phyloP scores from a whole-genome alignment of 2,329 filamentous ascomycete species.

The Botryotinia calthae region DNA sequence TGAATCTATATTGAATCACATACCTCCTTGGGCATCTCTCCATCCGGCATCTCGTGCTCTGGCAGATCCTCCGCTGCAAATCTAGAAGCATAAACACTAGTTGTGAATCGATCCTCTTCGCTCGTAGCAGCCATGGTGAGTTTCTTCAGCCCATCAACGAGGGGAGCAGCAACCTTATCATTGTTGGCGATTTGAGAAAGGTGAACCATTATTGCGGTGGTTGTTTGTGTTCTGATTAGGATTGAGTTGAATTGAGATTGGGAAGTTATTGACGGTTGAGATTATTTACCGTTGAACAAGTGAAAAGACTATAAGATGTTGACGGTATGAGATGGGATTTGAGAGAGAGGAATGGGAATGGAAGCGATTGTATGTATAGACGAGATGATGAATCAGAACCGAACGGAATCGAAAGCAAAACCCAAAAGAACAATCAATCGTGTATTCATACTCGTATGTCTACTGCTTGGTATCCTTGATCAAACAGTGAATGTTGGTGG shows the following conservation, averaged over 20 bases:
- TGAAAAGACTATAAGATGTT: background rate
- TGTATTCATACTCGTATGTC: background rate
- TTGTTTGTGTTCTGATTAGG: background rate
- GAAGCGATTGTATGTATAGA: background rate
- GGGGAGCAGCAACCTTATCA: slow-evolving; percentile 25
- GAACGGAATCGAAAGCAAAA: background rate
- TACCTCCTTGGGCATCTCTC: slow-evolving; percentile 85
- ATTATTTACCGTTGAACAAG: background rate
- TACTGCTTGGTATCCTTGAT: background rate
- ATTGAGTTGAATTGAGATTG: background rate
- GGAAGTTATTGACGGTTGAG: background rate
- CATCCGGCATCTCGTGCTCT: slow-evolving; percentile 80
- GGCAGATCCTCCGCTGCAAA: slow-evolving; percentile 82
- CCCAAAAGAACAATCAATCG: background rate
- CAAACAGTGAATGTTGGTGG: background rate
- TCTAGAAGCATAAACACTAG: slow-evolving; percentile 74
- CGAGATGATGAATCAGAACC: background rate
- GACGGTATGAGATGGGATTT: background rate
- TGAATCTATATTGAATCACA: background rate
- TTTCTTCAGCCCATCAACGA: slow-evolving; percentile 46
- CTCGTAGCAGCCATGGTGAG: slow-evolving; percentile 42
- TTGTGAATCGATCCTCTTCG: slow-evolving; percentile 34
- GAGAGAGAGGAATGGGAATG: background rate
- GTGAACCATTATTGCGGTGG: slow-evolving; percentile 46
- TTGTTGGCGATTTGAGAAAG: slow-evolving; percentile 43